Conservation (phyloP, 345 rosid genomes). For the Aquilaria sinensis region DNA sequence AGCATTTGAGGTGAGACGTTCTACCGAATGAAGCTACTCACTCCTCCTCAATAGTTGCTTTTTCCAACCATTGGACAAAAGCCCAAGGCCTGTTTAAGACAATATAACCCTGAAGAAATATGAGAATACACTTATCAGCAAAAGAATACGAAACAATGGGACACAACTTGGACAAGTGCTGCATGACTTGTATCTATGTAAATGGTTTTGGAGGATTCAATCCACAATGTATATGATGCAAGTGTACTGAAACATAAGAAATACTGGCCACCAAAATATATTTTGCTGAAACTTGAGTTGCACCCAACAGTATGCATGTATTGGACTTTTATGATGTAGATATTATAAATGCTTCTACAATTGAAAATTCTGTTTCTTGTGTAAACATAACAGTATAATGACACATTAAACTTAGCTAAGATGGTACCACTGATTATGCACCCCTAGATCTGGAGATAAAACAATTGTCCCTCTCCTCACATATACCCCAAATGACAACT, state of each 20-base stretch:
- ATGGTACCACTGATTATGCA: no score
- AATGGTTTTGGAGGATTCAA: neutral
- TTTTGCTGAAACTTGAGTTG: neutral
- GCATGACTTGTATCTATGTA: neutral
- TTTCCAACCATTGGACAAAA: constrained; percentile 79
- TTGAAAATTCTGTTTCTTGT: no score
- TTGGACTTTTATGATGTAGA: no score
- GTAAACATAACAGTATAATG: no score
- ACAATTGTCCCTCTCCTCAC: no score
- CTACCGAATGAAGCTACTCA: constrained; percentile 8
- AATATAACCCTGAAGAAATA: constrained; percentile 55
- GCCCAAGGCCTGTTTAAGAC: constrained; percentile 86
- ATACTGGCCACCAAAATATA: neutral
- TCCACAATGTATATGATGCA: neutral
- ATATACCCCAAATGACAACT: no score
- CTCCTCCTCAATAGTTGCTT: constrained; percentile 38
- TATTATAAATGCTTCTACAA: no score
- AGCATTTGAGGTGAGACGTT: constrained; percentile 1
- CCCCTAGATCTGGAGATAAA: no score
- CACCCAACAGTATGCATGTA: neutral
- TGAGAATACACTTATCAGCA: neutral
- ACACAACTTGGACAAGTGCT: neutral
- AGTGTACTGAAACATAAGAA: neutral
- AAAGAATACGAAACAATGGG: neutral
- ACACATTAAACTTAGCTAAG: no score